Conservation (phyloP, 2,329 filamentous ascomycete genomes). For the Aspergillus sergii region DNA sequence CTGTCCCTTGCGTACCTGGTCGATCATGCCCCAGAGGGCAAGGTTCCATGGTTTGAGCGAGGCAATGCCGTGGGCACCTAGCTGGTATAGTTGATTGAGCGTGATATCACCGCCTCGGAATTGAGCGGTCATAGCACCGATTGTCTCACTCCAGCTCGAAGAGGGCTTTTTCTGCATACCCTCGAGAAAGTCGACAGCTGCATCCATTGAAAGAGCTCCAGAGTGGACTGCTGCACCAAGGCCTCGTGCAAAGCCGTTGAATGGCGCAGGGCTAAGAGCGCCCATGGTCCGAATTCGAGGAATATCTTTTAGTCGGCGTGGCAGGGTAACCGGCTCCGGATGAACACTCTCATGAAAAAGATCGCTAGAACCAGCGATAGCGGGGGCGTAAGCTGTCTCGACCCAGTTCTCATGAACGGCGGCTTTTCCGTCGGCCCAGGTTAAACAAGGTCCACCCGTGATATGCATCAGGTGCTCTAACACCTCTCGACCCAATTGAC, state of each 20-base stretch:
- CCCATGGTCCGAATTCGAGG: neutral
- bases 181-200: neutral
- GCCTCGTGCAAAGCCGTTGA: neutral
- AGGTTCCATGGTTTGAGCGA: neutral
- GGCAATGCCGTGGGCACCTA: neutral
- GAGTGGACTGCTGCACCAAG: neutral
- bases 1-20: neutral
- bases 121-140: neutral
- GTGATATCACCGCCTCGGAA: neutral
- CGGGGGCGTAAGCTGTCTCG: neutral
- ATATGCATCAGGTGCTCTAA: constrained; percentile 17
- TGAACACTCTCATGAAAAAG: neutral
- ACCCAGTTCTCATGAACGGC: constrained; percentile 13
- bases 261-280: neutral
- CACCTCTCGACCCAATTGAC: neutral
- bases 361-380: neutral
- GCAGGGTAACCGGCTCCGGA: neutral
- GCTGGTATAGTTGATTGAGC: neutral
- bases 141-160: neutral
- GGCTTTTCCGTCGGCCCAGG: constrained; percentile 15
- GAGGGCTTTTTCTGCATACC: neutral
- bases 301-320: neutral
- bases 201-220: neutral
- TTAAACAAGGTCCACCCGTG: constrained; percentile 20
- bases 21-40: neutral